phyloP scores from a whole-genome alignment of 129 eudicot genomes.

The Artemisia argyi region DNA sequence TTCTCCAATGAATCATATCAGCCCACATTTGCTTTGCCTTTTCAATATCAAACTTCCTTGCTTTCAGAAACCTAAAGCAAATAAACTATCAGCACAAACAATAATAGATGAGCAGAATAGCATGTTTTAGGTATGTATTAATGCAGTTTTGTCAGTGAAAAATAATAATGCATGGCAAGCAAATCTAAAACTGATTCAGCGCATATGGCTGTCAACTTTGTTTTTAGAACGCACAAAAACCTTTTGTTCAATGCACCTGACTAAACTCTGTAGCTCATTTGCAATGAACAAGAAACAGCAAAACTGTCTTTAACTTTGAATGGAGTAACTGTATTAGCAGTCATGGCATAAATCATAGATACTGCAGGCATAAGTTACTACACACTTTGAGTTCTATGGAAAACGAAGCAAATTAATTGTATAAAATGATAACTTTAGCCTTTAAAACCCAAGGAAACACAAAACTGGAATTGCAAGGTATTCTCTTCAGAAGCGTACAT shows the following conservation, averaged over 20 bases:
- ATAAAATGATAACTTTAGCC: not conserved
- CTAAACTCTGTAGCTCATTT: conserved; percentile 3
- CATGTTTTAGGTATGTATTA: conserved; percentile 12
- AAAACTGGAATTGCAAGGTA: not conserved
- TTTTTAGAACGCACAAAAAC: not conserved
- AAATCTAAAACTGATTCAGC: not conserved
- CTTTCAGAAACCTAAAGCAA: conserved; percentile 61
- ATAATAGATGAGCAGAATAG: not conserved
- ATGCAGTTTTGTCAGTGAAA: conserved; percentile 9
- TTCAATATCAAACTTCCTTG: conserved; percentile 66
- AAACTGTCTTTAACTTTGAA: not conserved
- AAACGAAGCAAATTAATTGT: not conserved
- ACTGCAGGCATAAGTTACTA: not conserved
- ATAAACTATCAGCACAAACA: not conserved
- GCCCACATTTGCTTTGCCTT: conserved; percentile 77
- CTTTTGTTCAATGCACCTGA: not conserved
- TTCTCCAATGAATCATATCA: conserved; percentile 77
- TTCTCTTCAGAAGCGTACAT: conserved; percentile 1
- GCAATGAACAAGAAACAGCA: conserved; percentile 2
- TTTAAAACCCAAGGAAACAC: too few species aligned
- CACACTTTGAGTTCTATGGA: not conserved
- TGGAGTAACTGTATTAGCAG: not conserved
- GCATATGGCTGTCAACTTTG: not conserved
- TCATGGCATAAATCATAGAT: not conserved
- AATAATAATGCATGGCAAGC: not conserved